A percentile compares a stretch with the other conserved stretches of the same genome.
These are phyloP conservation scores for Cnidoscolus chayamansa DNA, from an alignment of 441 rosid genomes.

Conservation along the genomic window DNA sequence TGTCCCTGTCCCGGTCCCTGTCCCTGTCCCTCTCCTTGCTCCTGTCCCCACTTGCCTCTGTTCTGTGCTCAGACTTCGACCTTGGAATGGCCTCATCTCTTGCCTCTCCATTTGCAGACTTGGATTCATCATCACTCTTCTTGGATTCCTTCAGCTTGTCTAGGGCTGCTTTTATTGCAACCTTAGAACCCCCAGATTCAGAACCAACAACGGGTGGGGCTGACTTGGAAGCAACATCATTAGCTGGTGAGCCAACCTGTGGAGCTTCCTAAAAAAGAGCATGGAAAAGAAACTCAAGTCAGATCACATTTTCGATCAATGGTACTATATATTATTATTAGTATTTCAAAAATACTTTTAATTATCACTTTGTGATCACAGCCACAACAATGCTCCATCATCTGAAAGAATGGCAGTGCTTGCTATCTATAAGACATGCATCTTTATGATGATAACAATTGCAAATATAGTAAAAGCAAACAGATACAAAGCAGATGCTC, in stretches of 20 bases:
- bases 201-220: conserved; percentile 31
- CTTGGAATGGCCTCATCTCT: conserved; percentile 45
- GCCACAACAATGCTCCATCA: neutral
- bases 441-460: conserved; percentile 6
- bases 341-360: neutral
- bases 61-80: conserved; percentile 51
- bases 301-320: neutral
- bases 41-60: conserved; percentile 51
- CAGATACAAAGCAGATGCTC: neutral
- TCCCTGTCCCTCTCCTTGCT: conserved; percentile 69
- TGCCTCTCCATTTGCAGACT: conserved; percentile 41
- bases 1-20: conserved; percentile 55
- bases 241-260: conserved; percentile 35
- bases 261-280: conserved; percentile 47
- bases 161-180: conserved; percentile 35
- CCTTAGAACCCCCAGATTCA: conserved; percentile 49
- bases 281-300: neutral
- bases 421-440: neutral
- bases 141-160: conserved; percentile 58
- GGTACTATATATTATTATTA: no score
- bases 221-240: conserved; percentile 39
- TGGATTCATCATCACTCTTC: conserved; percentile 63
- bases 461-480: neutral
- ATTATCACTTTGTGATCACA: neutral
- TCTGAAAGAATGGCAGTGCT: conserved; percentile 2